Base-by-base conservation (phyloP, 1,284 basidiomycete genomes). In the Coriolopsis trogii region DNA sequence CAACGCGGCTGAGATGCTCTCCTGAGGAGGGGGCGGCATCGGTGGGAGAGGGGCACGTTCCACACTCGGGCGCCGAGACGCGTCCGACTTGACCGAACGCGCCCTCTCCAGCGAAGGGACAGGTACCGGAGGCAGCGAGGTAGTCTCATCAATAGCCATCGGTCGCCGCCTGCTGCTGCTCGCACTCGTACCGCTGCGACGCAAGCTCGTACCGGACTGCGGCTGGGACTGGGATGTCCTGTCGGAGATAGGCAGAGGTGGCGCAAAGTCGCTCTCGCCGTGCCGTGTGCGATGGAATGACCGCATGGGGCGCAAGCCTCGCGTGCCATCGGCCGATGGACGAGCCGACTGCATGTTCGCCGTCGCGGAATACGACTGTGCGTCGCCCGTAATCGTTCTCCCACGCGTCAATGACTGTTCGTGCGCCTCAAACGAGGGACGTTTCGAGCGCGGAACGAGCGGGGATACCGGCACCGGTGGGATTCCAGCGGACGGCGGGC, bases 231-330 rank as follows among this genome's bases (percentile, higher is more conserved):
- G 31, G 21, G 46, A 41, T 8, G 46, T 25, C 23, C 49, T 48
- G n/a, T 44, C 46, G 8, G 41, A 13, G 18, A 31, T 39, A 10
- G 50, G 51, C 13, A 50, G 53, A 9, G 65, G 60, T 1, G 63
- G 60, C 18, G 53, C 48, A 3, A 51, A 34, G 25, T 63, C 63
- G 18, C 40, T 46, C 18, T 58, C 59, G 9, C 58, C 55, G 6
- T 55, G 51, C 16, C 55, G 58, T 26, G 72, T 63, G 37, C 74
- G 77, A 62, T 82, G 83, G 70, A 89, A 84, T 13, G 86, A 87
- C 16, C 81, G 76, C 74, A 71, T 73, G 10, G 77, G 69, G 15
- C 77, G 77, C 28, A 87, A 62, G 5, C 69, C 58, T 45, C 67
- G 66, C 24, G 67, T 44, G 8, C 73, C 68, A n/a, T 69, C 46